Base-by-base conservation (phyloP, 352 stramenopile genomes). In the Peronospora destructor region DNA sequence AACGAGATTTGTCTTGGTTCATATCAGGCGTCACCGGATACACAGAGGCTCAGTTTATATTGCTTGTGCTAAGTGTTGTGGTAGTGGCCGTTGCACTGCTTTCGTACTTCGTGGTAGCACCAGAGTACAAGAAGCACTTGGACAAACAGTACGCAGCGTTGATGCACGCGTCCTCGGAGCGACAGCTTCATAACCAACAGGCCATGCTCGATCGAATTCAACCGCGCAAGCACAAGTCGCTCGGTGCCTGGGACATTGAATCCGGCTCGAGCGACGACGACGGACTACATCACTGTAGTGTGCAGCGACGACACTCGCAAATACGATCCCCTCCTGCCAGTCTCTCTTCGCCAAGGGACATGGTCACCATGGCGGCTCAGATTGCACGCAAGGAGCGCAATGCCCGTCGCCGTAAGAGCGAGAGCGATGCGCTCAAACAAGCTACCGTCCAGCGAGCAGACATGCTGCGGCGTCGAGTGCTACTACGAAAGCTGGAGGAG, bases 91-190 rank as follows among this genome's bases (percentile, higher is more conserved):
- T 85, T 13, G 77, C 71, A 26, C 51, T 89, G 21, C 63, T 89
- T n/a, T 89, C 75, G 29, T 89, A 89, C 56, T 89, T 87, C 37
- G 77, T 89, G 14, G 74, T 88, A 14, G 77, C 77, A 9, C 75
- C 77, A 3, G 77, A 89, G 56, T 87, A 76, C 60, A 73, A 87
- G 48, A 86, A 85, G 59, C 75, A 64, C 10, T 61, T 87, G 21
- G 61, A 84, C 35, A 75, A 83, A 53, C 62, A 84, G 64, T 82
- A 71, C 49, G 64, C 67, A 4, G 61, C 64, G 6, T 61, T 73
- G 13, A 47, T 59, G 2, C 65, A 75, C 6, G 55, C 64, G n/a
- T 64, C 71, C 5, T 49, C 57, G 6, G 45, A 53, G 36, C 56
- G 50, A 9, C 50, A 61, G n/a, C 45, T 59, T 14, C 50, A 59